Evolutionary conservation across 208 protist species (phyloP), one percentile per base, ranked within the genome.

Genomic region (Leishmania mexicana): DNA sequence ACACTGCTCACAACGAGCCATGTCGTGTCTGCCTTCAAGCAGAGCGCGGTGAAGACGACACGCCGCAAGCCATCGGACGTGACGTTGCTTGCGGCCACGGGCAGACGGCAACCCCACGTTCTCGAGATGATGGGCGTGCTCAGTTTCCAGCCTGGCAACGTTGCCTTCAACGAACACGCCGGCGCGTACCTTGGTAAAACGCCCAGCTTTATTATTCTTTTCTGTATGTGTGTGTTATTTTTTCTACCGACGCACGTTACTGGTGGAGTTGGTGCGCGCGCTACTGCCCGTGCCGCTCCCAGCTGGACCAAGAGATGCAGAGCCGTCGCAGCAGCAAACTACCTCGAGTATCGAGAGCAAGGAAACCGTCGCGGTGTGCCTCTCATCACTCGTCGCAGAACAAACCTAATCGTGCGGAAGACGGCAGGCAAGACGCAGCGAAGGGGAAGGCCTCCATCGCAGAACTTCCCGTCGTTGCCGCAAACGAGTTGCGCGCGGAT

Each of bases 161-260:
- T 92, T 31, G 90, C 93, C 45, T 87, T 90, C 45, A 91, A 82
- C 62, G 92, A 93, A 77, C 89, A 89, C 13, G 89, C 86, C 28
- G 85, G 84, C 8, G 76, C 91, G 53, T 84, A 87, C 76, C 80
- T 89, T 19, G 81, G 80, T 24, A 73, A 78, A 40, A 70, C 84
- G 74, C 68, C 67, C 38, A 42, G 85, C 0, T 70, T 91, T 45
- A 47, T 79, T 79, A 31, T 70, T 74, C 51, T 74, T 89, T 54
- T 21, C 51, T 21, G 0, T 54, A 2, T 54, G 51, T 21, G 17
- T 54, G 51, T 21, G 0, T 17, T 21, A 7, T 54, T 54, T 49
- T 54, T 54, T 54, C 51, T 54, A 49, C 17, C 21, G 51, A 67
- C 79, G 92, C 72, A 80, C 92, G 15, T 58, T 89, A 38, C 60